These are phyloP conservation scores for Fusarium brevicatenulatum DNA, from an alignment of 2,329 filamentous ascomycete genomes.

Conservation along the genomic window DNA sequence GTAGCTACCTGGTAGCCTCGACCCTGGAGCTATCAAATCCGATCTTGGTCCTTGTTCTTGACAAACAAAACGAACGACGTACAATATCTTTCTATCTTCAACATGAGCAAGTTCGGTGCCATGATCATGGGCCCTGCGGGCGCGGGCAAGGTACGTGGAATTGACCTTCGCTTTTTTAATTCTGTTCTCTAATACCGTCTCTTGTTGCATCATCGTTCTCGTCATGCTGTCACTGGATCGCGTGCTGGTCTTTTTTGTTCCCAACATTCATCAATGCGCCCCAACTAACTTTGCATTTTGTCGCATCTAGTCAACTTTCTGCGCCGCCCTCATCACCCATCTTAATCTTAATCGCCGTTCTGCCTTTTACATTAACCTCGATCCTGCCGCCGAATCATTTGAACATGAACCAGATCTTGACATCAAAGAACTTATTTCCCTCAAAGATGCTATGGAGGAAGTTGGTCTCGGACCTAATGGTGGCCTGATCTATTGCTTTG, in stretches of 20 bases:
- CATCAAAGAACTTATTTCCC: slow-evolving; percentile 92
- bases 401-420: slow-evolving; percentile 92
- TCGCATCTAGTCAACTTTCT: slow-evolving; percentile 82
- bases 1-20: slow-evolving; percentile 14
- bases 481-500: slow-evolving; percentile 94
- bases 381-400: slow-evolving; percentile 94
- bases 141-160: slow-evolving; percentile 79
- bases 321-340: slow-evolving; percentile 90
- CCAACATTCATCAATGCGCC: slow-evolving; percentile 10
- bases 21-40: slow-evolving; percentile 19
- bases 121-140: slow-evolving; percentile 97
- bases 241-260: slow-evolving; percentile 27
- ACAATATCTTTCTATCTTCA: slow-evolving; percentile 39
- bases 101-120: slow-evolving; percentile 93
- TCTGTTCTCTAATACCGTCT: slow-evolving; percentile 7
- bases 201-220: slow-evolving; percentile 17
- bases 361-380: slow-evolving; percentile 97
- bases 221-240: slow-evolving; percentile 28
- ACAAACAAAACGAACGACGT: slow-evolving; percentile 12
- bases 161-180: slow-evolving; percentile 6
- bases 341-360: slow-evolving; percentile 91
- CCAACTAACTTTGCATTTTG: slow-evolving; percentile 17
- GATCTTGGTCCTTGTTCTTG: slow-evolving; percentile 18
- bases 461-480: slow-evolving; percentile 91
- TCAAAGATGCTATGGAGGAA: slow-evolving; percentile 97